Conservation (phyloP, 106 monocot species). For the Platanthera zijinensis region DNA sequence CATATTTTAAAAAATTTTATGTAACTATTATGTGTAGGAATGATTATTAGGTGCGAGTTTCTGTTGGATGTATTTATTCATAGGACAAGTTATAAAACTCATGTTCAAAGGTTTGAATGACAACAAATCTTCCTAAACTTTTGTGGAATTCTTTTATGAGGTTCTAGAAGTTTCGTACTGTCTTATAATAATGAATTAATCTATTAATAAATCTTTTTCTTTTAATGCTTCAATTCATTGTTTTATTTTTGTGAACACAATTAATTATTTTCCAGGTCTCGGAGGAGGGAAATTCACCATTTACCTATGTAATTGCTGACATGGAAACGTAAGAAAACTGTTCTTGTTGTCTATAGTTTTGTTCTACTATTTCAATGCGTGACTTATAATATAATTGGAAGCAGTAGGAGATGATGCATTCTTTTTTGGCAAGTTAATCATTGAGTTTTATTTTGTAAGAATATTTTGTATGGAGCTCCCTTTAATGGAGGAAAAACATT, state of each 20-base stretch:
- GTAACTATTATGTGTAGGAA: background rate
- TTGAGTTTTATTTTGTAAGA: background rate
- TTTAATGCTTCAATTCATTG: background rate
- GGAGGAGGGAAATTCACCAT: slow-evolving; percentile 81
- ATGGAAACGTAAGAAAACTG: slow-evolving; percentile 63
- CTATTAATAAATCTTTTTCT: background rate
- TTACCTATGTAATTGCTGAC: slow-evolving; percentile 95
- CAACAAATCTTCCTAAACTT: background rate
- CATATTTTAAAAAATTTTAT: background rate
- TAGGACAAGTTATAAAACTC: background rate
- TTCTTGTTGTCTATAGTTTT: slow-evolving; percentile 3
- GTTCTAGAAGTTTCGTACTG: background rate
- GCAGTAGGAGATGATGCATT: background rate
- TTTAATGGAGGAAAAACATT: no score
- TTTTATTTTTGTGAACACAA: background rate
- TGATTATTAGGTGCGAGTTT: background rate
- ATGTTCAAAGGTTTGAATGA: background rate
- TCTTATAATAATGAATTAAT: background rate
- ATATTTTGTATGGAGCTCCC: background rate
- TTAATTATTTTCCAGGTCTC: slow-evolving; percentile 50
- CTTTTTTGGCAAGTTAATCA: background rate
- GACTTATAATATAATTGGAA: background rate
- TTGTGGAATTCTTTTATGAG: background rate
- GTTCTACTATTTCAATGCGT: background rate
- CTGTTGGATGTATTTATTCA: background rate